phyloP scores from a whole-genome alignment of 2,329 filamentous ascomycete species.

The Hypoxylon sp. region DNA sequence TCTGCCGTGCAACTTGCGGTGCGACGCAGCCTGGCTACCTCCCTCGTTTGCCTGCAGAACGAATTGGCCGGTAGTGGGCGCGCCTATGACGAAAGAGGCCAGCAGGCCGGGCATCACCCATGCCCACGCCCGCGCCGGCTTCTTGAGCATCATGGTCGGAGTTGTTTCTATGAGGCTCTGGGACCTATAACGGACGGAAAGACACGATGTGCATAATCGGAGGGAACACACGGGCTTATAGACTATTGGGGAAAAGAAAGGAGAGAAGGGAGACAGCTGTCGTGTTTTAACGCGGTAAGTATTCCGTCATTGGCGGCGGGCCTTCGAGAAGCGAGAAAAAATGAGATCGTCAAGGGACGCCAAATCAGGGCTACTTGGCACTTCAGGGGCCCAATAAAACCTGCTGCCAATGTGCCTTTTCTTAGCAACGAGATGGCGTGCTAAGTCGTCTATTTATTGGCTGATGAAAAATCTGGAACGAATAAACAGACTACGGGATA shows the following conservation, averaged over 20 bases:
- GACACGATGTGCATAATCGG: constrained; percentile 11
- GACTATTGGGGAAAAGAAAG: background rate
- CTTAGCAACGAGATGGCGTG: constrained; percentile 19
- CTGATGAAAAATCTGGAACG: constrained; percentile 3
- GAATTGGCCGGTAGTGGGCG: constrained; percentile 39
- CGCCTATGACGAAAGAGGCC: constrained; percentile 39
- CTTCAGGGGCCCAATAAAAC: constrained; percentile 26
- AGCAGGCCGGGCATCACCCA: constrained; percentile 40
- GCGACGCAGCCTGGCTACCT: constrained; percentile 35
- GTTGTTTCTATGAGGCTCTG: constrained; percentile 23
- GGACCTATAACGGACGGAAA: constrained; percentile 16
- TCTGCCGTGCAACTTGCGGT: constrained; percentile 68
- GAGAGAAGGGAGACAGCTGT: constrained; percentile 6
- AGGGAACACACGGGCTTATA: constrained; percentile 11
- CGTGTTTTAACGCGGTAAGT: constrained; percentile 15
- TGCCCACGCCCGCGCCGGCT: constrained; percentile 32
- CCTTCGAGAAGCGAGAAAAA: constrained; percentile 26
- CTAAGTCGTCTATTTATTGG: constrained; percentile 26
- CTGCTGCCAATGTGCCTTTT: constrained; percentile 1
- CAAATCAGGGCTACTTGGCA: constrained; percentile 27
- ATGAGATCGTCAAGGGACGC: constrained; percentile 21
- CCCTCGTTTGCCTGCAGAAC: constrained; percentile 40
- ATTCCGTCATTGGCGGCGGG: constrained; percentile 27
- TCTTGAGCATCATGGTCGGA: constrained; percentile 38
- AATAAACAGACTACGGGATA: constrained; percentile 5